Conservation (phyloP, 306 rosid genomes). For the Hippophae tibetana region DNA sequence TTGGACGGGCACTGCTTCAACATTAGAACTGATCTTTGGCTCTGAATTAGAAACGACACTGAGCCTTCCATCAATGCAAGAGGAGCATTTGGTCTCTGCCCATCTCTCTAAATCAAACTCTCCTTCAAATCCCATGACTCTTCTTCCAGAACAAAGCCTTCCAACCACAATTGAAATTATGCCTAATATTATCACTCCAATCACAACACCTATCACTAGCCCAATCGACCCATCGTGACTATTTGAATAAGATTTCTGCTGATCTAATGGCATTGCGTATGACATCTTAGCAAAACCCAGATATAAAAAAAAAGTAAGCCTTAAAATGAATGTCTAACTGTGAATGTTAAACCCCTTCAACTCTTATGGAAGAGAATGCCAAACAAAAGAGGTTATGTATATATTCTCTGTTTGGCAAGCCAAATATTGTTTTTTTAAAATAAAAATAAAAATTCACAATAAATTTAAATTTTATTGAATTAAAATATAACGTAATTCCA, state of each 20-base stretch:
- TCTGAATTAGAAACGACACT: slow-evolving; percentile 17
- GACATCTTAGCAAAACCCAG: too few species aligned
- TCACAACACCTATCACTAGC: slow-evolving; percentile 34
- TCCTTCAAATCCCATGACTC: slow-evolving; percentile 58
- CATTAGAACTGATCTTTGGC: not conserved
- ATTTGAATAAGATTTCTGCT: slow-evolving; percentile 10
- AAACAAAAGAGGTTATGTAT: too few species aligned
- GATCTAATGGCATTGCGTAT: slow-evolving; percentile 17
- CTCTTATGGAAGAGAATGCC: too few species aligned
- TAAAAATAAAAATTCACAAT: too few species aligned
- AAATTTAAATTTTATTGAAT: too few species aligned
- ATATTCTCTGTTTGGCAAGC: too few species aligned
- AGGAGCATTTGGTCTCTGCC: slow-evolving; percentile 76
- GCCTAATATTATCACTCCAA: slow-evolving; percentile 33
- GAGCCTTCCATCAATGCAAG: slow-evolving; percentile 75
- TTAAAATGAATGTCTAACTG: too few species aligned
- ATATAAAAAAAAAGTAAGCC: too few species aligned
- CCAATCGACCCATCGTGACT: slow-evolving; percentile 38
- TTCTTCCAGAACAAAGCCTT: slow-evolving; percentile 45
- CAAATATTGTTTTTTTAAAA: too few species aligned
- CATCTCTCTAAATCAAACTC: slow-evolving; percentile 69
- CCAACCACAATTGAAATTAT: slow-evolving; percentile 44
- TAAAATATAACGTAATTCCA: too few species aligned
- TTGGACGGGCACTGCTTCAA: slow-evolving; percentile 28
- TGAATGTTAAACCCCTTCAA: too few species aligned